These are phyloP conservation scores for Exophiala alcalophila DNA, from an alignment of 2,329 filamentous ascomycete genomes.

Conservation along the genomic window DNA sequence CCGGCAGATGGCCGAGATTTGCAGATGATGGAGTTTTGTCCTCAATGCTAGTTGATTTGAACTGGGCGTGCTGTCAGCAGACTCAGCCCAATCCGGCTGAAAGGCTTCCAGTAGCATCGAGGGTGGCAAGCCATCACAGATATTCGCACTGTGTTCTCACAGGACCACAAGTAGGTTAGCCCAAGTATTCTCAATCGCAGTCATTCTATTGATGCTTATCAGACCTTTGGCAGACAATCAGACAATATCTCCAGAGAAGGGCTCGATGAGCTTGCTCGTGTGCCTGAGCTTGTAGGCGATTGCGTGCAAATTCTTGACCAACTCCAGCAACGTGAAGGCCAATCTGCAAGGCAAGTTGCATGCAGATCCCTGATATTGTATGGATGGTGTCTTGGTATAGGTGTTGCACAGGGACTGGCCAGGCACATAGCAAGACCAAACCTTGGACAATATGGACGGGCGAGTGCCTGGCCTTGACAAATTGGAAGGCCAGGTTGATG, in stretches of 20 bases:
- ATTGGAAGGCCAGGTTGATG: conserved; percentile 4
- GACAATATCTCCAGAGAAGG: conserved; percentile 6
- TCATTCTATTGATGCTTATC: no score
- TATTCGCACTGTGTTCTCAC: conserved; percentile 3
- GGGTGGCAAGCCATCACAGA: conserved; percentile 2
- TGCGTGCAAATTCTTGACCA: conserved; percentile 9
- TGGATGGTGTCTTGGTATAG: not conserved
- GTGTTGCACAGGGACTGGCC: conserved; percentile 2
- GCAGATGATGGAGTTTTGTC: conserved; percentile 2
- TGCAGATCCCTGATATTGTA: not conserved
- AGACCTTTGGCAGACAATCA: conserved; percentile 10
- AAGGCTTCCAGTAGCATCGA: not conserved
- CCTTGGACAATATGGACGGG: conserved; percentile 3
- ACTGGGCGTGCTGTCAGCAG: not conserved
- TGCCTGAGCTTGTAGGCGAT: not conserved
- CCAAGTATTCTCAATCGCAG: not conserved
- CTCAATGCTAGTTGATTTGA: not conserved
- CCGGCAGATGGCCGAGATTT: conserved; percentile 1
- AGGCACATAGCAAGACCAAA: conserved; percentile 6
- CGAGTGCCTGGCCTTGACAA: not conserved
- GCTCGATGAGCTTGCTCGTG: not conserved
- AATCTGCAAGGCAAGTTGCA: conserved; percentile 8
- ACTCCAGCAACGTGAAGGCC: conserved; percentile 6
- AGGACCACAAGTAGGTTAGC: no score
- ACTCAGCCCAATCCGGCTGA: not conserved